Evolutionary conservation across 345 rosid species (phyloP).

Genomic region (Arabidopsis thaliana): DNA sequence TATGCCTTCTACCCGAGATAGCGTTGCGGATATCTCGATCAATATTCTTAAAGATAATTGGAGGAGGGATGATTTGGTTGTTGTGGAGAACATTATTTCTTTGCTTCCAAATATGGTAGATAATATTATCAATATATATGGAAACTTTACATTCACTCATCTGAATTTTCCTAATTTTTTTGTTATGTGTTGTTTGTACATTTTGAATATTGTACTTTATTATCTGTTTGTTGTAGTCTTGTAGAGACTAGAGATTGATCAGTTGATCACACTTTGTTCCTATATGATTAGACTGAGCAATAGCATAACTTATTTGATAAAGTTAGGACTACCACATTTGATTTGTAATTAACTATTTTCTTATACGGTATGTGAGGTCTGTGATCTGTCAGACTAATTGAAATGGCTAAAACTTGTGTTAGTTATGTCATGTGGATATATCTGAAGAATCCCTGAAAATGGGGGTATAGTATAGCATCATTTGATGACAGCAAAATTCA

Average conservation of each 20-base stretch:
- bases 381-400: no score
- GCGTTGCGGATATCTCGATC: no score
- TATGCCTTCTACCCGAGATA: no score
- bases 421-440: not conserved
- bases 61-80: no score
- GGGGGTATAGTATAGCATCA: not conserved
- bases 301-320: not conserved
- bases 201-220: not conserved
- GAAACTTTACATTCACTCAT: no score
- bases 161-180: not conserved
- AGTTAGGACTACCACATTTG: not conserved
- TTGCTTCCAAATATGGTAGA: no score
- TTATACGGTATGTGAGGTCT: no score
- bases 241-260: not conserved
- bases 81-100: no score
- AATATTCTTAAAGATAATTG: no score
- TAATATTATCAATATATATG: not conserved
- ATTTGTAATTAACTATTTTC: not conserved
- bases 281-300: not conserved
- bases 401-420: not conserved
- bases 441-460: not conserved
- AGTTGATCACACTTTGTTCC: not conserved
- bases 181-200: not conserved
- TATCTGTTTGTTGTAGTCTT: not conserved
- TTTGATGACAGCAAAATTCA: not conserved